Percentiles rank a stretch among this genome's conserved stretches.
Evolutionary conservation across 805 yeast genomes (phyloP).

Genomic region (Saturnispora ahearnii): DNA sequence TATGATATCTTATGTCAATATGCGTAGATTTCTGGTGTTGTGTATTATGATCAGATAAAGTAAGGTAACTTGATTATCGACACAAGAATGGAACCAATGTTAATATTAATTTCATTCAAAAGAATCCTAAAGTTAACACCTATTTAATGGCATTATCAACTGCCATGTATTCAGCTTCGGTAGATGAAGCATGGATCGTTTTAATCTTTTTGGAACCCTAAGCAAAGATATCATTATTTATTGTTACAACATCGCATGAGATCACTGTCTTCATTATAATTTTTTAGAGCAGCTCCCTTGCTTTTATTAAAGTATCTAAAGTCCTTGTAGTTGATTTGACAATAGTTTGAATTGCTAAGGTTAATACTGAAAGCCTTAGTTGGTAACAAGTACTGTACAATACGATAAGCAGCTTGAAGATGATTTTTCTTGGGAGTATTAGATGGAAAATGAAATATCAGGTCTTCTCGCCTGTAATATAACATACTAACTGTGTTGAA

Average conservation of each 20-base stretch:
- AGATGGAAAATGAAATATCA: conserved; percentile 5
- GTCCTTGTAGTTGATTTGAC: neutral
- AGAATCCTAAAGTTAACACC: neutral
- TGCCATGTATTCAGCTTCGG: conserved; percentile 5
- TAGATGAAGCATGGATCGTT: conserved; percentile 2
- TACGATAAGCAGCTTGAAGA: neutral
- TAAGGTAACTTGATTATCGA: neutral
- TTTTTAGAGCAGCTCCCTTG: neutral
- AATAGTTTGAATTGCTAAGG: neutral
- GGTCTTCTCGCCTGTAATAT: conserved; percentile 4
- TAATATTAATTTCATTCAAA: neutral
- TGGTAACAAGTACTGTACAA: conserved; percentile 4
- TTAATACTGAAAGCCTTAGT: neutral
- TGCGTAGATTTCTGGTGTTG: conserved; percentile 3
- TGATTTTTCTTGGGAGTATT: conserved; percentile 1
- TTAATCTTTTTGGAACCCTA: conserved; percentile 4
- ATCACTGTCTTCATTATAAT: conserved; percentile 2
- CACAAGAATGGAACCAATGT: neutral
- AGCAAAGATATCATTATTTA: conserved; percentile 1
- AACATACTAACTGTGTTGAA: too few relatives aligned
- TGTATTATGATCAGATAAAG: neutral
- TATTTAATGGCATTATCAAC: neutral
- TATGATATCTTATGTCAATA: conserved; percentile 5
- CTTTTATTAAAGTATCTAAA: conserved; percentile 5
- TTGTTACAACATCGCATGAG: neutral